Evolutionary conservation across 257 asterid genomes (phyloP), one percentile per base, ranked within the genome.

Genomic region (Solanum virginianum): DNA sequence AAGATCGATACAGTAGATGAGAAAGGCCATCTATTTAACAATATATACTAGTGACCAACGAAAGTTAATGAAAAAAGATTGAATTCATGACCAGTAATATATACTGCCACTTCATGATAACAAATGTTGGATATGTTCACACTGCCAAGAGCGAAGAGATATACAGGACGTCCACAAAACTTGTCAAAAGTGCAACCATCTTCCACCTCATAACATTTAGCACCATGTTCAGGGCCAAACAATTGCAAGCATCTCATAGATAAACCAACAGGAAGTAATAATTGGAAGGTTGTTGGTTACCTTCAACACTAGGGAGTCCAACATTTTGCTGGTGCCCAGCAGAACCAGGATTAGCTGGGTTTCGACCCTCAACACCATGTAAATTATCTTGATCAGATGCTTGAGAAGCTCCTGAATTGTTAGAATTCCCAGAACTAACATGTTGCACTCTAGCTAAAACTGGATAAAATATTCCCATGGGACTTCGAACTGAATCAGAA

Each of bases 371-470:
- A 86, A 84, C 86, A 51, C 84, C 87, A 86, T 87, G 87, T 74
- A 87, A 86, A 62, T 49, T 89, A 79, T 72, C 86, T 45, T 88
- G 94, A 71, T 89, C 92, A 14, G 92, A 85, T 53, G 89, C 93
- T 84, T 90, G 94, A 55, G 94, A 86, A 75, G 93, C 84, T 89
- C 88, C 85, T 16, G 88, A 41, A 75, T 85, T 89, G 87, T 80
- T 88, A 17, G 89, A 80, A 85, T 81, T 91, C 88, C 90, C 91
- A 4, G 91, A 59, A 81, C 89, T 82, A 54, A 88, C 85, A 71
- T 90, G 93, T 83, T 94, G 97, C 71, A 93, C 92, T 89, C 98
- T 91, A 32, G 98, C 93, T 89, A 96, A 81, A 89, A 94, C 91
- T 20, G 99, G 98, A 87, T 90, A 91, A 51, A 95, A 80, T 87